Evolutionary conservation across 1,284 basidiomycete species (phyloP).

Genomic region (Vanrija sp.): DNA sequence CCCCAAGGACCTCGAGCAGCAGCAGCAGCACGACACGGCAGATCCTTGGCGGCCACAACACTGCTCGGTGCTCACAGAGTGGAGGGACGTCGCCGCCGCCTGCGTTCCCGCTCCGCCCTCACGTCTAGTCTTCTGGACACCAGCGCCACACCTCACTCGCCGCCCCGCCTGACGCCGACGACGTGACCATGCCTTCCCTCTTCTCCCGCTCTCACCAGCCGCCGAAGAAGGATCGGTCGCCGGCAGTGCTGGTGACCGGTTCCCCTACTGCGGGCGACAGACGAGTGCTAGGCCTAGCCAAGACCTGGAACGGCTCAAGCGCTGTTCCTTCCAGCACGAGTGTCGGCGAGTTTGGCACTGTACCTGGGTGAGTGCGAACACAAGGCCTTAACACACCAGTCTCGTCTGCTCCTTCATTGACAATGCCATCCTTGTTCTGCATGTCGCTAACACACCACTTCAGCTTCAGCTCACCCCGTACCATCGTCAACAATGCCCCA

Average conservation of each 20-base stretch:
- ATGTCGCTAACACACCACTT: no score
- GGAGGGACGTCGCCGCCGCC: background rate
- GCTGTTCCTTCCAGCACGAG: constrained; percentile 1
- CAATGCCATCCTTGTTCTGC: no score
- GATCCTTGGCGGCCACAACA: background rate
- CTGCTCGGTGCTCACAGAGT: no score
- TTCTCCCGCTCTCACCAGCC: constrained; percentile 21
- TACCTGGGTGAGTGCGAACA: constrained; percentile 7
- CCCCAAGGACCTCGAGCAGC: background rate
- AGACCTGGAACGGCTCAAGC: constrained; percentile 19
- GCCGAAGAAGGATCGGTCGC: constrained; percentile 18
- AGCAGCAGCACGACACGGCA: background rate
- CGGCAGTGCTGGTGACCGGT: constrained; percentile 13
- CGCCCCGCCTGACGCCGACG: no score
- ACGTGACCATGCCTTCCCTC: constrained; percentile 17
- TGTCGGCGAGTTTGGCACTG: constrained; percentile 19
- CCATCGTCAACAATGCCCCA: no score
- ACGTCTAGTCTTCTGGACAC: background rate
- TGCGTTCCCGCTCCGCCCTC: background rate
- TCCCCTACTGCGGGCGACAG: constrained; percentile 7
- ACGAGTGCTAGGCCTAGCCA: constrained; percentile 12
- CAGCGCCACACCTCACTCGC: background rate
- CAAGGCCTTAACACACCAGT: background rate
- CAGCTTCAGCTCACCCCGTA: no score
- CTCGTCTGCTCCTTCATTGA: background rate